Evolutionary conservation across 495 filamentous ascomycete genomes (phyloP).

Genomic region (Penicillium nucicola): DNA sequence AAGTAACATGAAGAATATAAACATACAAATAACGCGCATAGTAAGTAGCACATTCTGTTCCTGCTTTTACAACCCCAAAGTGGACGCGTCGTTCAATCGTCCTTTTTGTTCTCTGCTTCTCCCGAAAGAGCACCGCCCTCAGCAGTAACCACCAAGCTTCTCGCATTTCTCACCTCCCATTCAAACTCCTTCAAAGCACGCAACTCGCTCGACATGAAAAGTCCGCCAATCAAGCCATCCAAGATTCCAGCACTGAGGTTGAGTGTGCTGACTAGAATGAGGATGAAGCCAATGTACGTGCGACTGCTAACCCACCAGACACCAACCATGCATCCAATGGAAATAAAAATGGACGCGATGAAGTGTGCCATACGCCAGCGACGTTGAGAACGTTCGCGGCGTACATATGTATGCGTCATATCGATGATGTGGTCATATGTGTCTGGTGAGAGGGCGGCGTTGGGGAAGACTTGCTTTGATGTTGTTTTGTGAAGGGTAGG

Average conservation of each 20-base stretch:
- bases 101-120: conserved; percentile 1
- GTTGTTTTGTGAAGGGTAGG: conserved; percentile 15
- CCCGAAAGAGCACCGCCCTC: conserved; percentile 3
- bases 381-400: conserved; percentile 67
- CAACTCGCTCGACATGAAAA: conserved; percentile 83
- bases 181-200: conserved; percentile 88
- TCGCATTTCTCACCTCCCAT: conserved; percentile 83
- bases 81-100: neutral
- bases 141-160: conserved; percentile 26
- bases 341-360: conserved; percentile 57
- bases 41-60: neutral
- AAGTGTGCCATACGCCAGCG: conserved; percentile 72
- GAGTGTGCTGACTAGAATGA: conserved; percentile 74
- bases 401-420: conserved; percentile 61
- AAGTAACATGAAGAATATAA: neutral
- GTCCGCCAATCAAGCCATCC: conserved; percentile 78
- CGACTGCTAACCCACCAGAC: conserved; percentile 77
- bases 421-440: conserved; percentile 72
- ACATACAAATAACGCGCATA: neutral
- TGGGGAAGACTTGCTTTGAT: conserved; percentile 21
- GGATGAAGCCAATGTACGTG: conserved; percentile 74
- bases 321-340: conserved; percentile 68
- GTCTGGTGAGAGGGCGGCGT: conserved; percentile 39
- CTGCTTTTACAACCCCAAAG: neutral
- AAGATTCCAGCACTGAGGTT: conserved; percentile 71